phyloP scores from a whole-genome alignment of 148 eudicot species.

The Drosera capensis region DNA sequence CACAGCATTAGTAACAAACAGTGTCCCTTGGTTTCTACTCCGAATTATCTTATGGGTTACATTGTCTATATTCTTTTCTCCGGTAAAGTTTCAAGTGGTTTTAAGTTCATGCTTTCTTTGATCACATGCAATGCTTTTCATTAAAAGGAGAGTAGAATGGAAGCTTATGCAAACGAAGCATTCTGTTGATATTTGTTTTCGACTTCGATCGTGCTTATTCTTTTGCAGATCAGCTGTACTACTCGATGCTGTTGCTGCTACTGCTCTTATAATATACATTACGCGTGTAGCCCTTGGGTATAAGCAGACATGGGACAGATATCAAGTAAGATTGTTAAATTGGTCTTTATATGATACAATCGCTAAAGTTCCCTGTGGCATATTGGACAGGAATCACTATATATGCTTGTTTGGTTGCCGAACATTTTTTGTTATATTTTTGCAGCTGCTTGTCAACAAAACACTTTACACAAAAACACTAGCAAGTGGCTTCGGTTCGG shows the following conservation, averaged over 20 bases:
- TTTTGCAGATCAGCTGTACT: conserved; percentile 64
- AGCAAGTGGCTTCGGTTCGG: conserved; percentile 96
- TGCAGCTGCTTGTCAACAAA: conserved; percentile 84
- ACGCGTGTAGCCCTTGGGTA: conserved; percentile 81
- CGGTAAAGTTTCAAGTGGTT: too few species aligned
- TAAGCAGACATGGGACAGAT: conserved; percentile 94
- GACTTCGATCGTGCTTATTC: conserved; percentile 1
- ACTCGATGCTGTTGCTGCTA: conserved; percentile 63
- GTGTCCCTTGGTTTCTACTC: too few species aligned
- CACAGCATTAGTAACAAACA: too few species aligned
- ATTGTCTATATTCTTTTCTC: too few species aligned
- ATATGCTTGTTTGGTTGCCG: not conserved
- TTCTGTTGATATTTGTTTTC: not conserved
- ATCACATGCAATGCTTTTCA: too few species aligned
- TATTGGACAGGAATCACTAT: not conserved
- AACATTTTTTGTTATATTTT: conserved; percentile 2
- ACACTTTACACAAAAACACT: conserved; percentile 86
- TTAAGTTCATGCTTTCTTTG: too few species aligned
- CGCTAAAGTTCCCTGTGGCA: too few species aligned
- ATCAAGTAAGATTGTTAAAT: conserved; percentile 48
- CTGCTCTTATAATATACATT: conserved; percentile 59
- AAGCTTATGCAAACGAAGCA: too few species aligned
- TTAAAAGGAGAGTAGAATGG: too few species aligned
- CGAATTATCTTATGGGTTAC: too few species aligned
- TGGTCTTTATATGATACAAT: too few species aligned